A percentile compares a stretch with the other conserved stretches of the same genome.
These are phyloP conservation scores for Cladosporium sp. DNA, from an alignment of 2,329 filamentous ascomycete species.

Conservation along the genomic window DNA sequence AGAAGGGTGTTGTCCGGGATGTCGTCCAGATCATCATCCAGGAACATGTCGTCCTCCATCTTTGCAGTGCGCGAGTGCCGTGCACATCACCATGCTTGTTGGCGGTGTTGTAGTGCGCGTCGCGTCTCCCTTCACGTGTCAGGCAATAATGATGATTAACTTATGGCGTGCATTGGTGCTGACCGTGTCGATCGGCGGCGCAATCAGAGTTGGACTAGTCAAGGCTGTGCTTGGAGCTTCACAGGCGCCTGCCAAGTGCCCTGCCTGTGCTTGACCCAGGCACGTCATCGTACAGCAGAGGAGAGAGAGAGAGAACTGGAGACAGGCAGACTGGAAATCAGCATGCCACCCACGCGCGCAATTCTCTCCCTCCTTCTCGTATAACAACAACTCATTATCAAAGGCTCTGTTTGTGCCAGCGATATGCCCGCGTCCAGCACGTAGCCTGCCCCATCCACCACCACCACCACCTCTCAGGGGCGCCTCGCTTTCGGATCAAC, in stretches of 20 bases:
- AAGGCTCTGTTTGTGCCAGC: not conserved
- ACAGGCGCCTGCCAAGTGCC: not conserved
- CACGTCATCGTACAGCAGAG: constrained; percentile 3
- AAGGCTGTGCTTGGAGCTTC: not conserved
- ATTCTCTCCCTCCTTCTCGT: not conserved
- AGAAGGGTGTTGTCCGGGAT: constrained; percentile 47
- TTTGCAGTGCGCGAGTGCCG: constrained; percentile 3
- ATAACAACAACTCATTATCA: not conserved
- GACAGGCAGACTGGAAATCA: not conserved
- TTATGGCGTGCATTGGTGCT: not conserved
- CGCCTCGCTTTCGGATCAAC: constrained; percentile 6
- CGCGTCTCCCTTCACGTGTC: not conserved
- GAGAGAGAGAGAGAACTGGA: not conserved
- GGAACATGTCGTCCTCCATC: constrained; percentile 47
- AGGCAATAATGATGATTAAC: not conserved
- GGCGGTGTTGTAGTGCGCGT: not conserved
- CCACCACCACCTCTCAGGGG: not conserved
- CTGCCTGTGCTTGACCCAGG: not conserved
- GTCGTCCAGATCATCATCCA: constrained; percentile 47
- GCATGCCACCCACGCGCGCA: not conserved
- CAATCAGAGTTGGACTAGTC: not conserved
- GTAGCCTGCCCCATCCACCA: not conserved
- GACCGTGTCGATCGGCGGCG: not conserved
- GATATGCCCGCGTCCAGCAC: constrained; percentile 1
- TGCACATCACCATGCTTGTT: constrained; percentile 17